phyloP scores from a whole-genome alignment of 192 early-diverging fungal genomes.

The Backusella sp. region DNA sequence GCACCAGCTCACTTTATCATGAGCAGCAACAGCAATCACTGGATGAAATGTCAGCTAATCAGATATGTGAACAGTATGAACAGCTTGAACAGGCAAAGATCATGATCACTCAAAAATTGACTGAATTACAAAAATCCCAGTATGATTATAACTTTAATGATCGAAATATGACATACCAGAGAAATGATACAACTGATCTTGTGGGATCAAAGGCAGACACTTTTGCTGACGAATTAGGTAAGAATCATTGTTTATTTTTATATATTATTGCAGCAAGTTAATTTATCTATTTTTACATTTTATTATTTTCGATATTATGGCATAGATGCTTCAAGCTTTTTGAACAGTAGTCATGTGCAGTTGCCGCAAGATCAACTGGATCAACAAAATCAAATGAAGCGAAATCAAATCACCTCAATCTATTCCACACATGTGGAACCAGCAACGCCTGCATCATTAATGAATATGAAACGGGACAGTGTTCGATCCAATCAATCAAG shows the following conservation, averaged over 20 bases:
- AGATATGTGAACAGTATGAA: slow-evolving; percentile 34
- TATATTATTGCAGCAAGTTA: background rate
- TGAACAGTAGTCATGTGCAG: background rate
- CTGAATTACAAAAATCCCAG: slow-evolving; percentile 29
- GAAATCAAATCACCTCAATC: background rate
- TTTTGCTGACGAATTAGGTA: background rate
- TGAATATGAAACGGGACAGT: slow-evolving; percentile 22
- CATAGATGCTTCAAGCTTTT: background rate
- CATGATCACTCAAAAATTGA: slow-evolving; percentile 23
- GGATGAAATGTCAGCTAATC: slow-evolving; percentile 18
- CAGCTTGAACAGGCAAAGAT: slow-evolving; percentile 33
- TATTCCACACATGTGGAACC: slow-evolving; percentile 5
- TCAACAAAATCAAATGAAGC: background rate
- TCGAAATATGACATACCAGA: background rate
- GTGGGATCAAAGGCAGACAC: background rate
- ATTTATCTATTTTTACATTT: background rate
- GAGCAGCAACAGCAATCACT: background rate
- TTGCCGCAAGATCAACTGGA: background rate
- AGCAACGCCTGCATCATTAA: slow-evolving; percentile 27
- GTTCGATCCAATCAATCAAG: background rate
- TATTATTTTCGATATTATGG: background rate
- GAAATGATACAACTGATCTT: background rate
- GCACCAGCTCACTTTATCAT: background rate
- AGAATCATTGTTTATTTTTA: background rate
- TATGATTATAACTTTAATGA: background rate